phyloP scores from a whole-genome alignment of 75 land plant species.

The Picea glauca region DNA sequence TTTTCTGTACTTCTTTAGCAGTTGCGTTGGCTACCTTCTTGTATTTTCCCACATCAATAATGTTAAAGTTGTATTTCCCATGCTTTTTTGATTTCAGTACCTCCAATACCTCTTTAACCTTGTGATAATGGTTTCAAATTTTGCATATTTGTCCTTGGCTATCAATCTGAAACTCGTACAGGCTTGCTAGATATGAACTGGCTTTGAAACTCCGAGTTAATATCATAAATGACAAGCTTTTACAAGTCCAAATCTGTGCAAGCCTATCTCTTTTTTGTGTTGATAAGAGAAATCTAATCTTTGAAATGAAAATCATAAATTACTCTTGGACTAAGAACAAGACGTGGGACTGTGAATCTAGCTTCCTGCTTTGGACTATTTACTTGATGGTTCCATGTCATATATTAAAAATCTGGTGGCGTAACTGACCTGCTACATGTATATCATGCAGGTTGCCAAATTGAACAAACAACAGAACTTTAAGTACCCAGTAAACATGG shows the following conservation, averaged over 20 bases:
- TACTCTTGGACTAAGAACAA: background rate
- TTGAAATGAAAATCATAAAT: background rate
- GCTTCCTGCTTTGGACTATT: background rate
- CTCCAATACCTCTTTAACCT: no score
- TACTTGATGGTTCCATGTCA: background rate
- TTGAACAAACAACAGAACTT: slow-evolving; percentile 38
- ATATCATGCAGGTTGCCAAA: slow-evolving; percentile 38
- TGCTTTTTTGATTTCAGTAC: no score
- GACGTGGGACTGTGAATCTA: background rate
- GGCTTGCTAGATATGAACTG: background rate
- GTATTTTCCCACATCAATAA: no score
- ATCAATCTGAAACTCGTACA: background rate
- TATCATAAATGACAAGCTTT: background rate
- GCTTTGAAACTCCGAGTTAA: background rate
- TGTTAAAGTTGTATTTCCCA: no score
- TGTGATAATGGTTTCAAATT: background rate
- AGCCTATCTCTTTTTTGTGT: background rate
- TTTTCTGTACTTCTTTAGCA: no score
- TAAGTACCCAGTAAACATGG: slow-evolving; percentile 54
- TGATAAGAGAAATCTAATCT: background rate
- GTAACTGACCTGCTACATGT: background rate
- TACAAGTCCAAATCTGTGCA: background rate
- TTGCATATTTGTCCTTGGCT: background rate
- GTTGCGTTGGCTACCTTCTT: no score
- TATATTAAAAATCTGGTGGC: background rate